These are phyloP conservation scores for Erodium maritimum DNA, from an alignment of 345 rosid species.

Conservation along the genomic window DNA sequence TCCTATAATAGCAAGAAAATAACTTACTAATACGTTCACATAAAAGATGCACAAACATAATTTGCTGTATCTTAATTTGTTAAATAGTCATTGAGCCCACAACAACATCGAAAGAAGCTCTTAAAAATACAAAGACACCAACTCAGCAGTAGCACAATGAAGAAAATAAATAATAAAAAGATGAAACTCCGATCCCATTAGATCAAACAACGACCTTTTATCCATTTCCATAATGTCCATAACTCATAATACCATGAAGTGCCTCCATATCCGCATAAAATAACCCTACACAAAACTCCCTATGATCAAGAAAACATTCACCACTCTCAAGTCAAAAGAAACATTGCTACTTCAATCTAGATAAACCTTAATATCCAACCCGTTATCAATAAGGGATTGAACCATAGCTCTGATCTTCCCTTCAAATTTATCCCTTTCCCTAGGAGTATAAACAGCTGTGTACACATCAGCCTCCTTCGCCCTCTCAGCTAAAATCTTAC, in stretches of 20 bases:
- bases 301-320: background rate
- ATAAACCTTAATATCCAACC: conserved; percentile 68
- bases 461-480: conserved; percentile 87
- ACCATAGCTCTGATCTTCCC: conserved; percentile 91
- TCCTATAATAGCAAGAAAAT: no score
- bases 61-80: no score
- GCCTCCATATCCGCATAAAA: background rate
- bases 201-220: no score
- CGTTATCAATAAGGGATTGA: conserved; percentile 77
- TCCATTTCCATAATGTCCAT: background rate
- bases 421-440: conserved; percentile 92
- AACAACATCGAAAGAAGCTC: no score
- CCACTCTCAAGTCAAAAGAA: no score
- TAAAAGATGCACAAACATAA: no score
- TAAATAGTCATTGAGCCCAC: no score
- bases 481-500: conserved; percentile 63
- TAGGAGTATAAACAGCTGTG: conserved; percentile 69
- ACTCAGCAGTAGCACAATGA: no score
- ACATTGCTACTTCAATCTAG: conserved; percentile 64
- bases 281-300: background rate
- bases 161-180: no score
- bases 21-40: no score
- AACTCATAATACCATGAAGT: background rate
- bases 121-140: no score
- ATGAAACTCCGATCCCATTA: no score